Evolutionary conservation across 257 asterid species (phyloP), one percentile per base, ranked within the genome.

Genomic region (Craterostigma plantagineum): DNA sequence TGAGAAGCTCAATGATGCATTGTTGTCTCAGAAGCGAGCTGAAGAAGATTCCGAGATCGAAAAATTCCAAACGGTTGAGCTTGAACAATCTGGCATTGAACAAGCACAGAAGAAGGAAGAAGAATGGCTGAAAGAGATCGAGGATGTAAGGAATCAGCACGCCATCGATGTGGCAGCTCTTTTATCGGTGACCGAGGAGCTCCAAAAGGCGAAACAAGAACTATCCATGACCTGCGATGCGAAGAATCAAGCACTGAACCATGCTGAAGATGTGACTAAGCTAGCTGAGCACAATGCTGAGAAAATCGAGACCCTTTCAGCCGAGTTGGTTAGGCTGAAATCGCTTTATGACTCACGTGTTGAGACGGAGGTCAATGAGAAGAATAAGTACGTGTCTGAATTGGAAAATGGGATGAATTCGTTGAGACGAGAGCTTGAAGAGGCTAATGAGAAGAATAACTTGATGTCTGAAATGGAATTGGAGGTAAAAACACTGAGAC

Each of bases 11-110:
- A 68, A 63, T 54, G 93, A 83, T 69, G 98, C 92, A 45, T 33
- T 74, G 69, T 60, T 67, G 58, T 90, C 93, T 43, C 91, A 64
- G 55, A 90, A 77, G 48, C 81, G 76, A 55, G 94, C 94, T 0
- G 94, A 83, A 61, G 95, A 79, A 57, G 46, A 55, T 63, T 70
- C 91, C 2, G 99, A 90, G 70, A 72, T 90, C 23, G 95, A 90
- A 55, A 83, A 69, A 55, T 90, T 90, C 45, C 72, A 84, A 41
- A 86, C 92, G 12, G 68, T 83, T 43, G 95, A 90, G 69, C 61
- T 83, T 81, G 94, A 87, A 60, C 93, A 90, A 58, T 81, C 81
- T 11, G 83, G 92, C 50, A 83, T 90, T 15, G 95, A 90, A 63
- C 72, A 83, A 23, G 63, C 75, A 55, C 86, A 77, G 61, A 77